phyloP scores from a whole-genome alignment of 345 rosid genomes.

The Populus ilicifolia region DNA sequence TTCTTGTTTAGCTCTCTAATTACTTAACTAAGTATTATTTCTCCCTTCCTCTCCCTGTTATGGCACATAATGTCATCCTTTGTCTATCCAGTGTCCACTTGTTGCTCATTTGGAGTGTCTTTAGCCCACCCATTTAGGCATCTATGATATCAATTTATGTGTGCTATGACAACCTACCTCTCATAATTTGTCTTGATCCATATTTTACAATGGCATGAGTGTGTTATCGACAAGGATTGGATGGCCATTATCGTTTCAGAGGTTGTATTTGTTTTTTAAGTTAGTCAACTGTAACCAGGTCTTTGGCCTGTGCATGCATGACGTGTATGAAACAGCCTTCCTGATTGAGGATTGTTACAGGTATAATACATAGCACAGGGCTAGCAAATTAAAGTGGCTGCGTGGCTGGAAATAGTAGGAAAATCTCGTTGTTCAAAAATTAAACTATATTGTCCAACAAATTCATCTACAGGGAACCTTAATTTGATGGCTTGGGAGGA shows the following conservation, averaged over 20 bases:
- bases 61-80: constrained; percentile 34
- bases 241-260: constrained; percentile 3
- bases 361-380: neutral
- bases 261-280: neutral
- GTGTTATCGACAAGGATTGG: constrained; percentile 8
- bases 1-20: neutral
- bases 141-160: constrained; percentile 12
- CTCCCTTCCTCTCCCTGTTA: constrained; percentile 17
- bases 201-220: constrained; percentile 12
- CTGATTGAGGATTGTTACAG: constrained; percentile 7
- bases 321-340: constrained; percentile 19
- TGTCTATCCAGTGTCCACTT: constrained; percentile 29
- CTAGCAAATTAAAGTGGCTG: constrained; percentile 22
- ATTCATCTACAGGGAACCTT: neutral
- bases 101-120: constrained; percentile 15
- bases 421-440: constrained; percentile 20
- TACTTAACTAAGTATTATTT: neutral
- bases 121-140: constrained; percentile 7
- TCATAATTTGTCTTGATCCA: constrained; percentile 18
- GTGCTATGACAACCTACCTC: constrained; percentile 23
- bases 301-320: constrained; percentile 34
- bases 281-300: constrained; percentile 25
- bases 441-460: neutral
- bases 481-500: neutral
- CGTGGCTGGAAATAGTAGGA: constrained; percentile 30